Conservation (phyloP, 306 rosid species). For the Parietaria judaica region DNA sequence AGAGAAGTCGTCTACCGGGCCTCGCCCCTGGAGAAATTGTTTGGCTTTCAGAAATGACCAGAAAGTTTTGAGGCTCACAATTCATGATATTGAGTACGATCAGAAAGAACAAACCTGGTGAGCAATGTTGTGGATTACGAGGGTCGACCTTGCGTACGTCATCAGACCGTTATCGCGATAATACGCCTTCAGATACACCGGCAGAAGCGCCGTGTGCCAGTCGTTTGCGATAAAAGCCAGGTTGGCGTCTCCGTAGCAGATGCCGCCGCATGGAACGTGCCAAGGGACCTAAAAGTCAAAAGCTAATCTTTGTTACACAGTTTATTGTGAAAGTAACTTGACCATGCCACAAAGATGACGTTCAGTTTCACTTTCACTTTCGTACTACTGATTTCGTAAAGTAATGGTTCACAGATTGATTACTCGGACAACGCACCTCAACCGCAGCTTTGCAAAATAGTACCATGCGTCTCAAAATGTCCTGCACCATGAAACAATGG, state of each 20-base stretch:
- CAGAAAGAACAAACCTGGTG: conserved; percentile 52
- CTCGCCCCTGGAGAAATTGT: conserved; percentile 63
- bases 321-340: not conserved
- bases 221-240: conserved; percentile 90
- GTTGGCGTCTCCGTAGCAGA: conserved; percentile 97
- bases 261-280: conserved; percentile 93
- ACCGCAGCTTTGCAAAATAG: conserved; percentile 90
- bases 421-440: conserved; percentile 50
- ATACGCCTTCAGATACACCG: conserved; percentile 83
- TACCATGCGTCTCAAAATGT: conserved; percentile 76
- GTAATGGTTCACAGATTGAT: not conserved
- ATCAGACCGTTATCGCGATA: conserved; percentile 82
- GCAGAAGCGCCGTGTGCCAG: conserved; percentile 95
- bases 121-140: conserved; percentile 97
- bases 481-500: conserved; percentile 52
- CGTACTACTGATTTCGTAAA: not conserved
- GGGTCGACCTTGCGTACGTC: conserved; percentile 66
- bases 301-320: not conserved
- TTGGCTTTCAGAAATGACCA: no score
- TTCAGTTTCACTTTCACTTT: not conserved
- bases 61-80: no score
- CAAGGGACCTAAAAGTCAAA: conserved; percentile 74
- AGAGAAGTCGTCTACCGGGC: conserved; percentile 62
- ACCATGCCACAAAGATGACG: conserved; percentile 8
- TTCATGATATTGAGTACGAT: no score